Conservation (phyloP, 148 eudicot genomes). For the Rhododendron griersonianum region DNA sequence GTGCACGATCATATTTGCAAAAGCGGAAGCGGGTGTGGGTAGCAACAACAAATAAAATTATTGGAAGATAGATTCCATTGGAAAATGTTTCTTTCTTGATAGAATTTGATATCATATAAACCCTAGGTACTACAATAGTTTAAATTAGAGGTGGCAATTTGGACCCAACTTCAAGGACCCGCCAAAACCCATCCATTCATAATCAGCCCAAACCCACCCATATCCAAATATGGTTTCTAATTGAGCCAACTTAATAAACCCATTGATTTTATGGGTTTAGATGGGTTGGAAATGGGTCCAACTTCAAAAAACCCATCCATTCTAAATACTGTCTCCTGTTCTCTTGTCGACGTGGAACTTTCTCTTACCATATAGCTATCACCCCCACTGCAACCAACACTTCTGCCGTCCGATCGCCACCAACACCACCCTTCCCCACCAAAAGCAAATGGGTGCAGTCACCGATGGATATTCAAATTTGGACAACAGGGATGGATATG, state of each 20-base stretch:
- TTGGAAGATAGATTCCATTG: background rate
- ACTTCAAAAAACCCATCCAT: too few relatives aligned
- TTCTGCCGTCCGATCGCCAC: conserved; percentile 29
- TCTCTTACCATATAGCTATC: conserved; percentile 2
- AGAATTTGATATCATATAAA: background rate
- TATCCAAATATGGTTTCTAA: too few relatives aligned
- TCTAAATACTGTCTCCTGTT: too few relatives aligned
- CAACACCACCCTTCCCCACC: conserved; percentile 2
- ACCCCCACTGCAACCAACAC: conserved; percentile 54
- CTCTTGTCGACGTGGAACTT: too few relatives aligned
- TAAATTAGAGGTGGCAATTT: too few relatives aligned
- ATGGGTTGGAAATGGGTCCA: too few relatives aligned
- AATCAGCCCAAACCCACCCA: too few relatives aligned
- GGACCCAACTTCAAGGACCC: too few relatives aligned
- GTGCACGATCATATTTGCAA: background rate
- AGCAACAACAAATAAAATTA: background rate
- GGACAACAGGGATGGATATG: conserved; percentile 78
- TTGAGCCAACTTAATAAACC: too few relatives aligned
- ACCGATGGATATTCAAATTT: conserved; percentile 85
- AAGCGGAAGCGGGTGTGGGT: background rate
- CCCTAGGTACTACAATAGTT: background rate
- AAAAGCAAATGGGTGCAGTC: conserved; percentile 88
- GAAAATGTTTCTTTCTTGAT: background rate
- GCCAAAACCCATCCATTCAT: too few relatives aligned
- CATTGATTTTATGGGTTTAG: too few relatives aligned